Conservation (phyloP, 331 rosid genomes). For the Pyrus hybrid region DNA sequence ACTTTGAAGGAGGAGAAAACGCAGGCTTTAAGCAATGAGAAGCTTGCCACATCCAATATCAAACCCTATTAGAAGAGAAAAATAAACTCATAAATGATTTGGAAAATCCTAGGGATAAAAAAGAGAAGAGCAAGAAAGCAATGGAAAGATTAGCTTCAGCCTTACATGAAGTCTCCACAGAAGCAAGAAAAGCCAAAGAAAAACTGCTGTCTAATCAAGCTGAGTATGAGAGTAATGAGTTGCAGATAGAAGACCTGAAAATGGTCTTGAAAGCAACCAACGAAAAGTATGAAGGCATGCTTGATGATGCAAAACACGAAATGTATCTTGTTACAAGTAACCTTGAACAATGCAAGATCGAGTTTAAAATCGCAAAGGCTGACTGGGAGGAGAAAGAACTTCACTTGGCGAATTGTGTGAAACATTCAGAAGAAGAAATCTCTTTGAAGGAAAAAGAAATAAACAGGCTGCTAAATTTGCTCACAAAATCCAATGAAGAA, state of each 20-base stretch:
- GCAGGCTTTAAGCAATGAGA: conserved; percentile 70
- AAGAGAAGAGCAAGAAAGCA: conserved; percentile 91
- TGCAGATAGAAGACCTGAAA: conserved; percentile 74
- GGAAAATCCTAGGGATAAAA: conserved; percentile 71
- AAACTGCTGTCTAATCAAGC: conserved; percentile 40
- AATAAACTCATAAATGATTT: conserved; percentile 62
- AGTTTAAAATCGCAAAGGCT: conserved; percentile 43
- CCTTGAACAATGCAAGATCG: conserved; percentile 51
- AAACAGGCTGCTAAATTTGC: conserved; percentile 54
- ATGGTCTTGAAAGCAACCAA: conserved; percentile 70
- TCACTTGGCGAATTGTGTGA: conserved; percentile 52
- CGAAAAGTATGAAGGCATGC: conserved; percentile 64
- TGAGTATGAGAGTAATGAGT: conserved; percentile 46
- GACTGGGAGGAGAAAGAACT: conserved; percentile 81
- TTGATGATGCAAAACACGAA: conserved; percentile 61
- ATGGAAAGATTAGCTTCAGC: conserved; percentile 98
- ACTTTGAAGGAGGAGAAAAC: conserved; percentile 63
- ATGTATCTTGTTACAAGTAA: conserved; percentile 41
- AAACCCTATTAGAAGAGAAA: conserved; percentile 80
- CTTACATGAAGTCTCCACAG: conserved; percentile 78
- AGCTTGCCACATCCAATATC: conserved; percentile 89
- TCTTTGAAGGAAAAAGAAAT: conserved; percentile 57
- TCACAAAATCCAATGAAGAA: conserved; percentile 67
- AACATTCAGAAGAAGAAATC: conserved; percentile 57
- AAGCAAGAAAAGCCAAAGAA: conserved; percentile 86